These are phyloP conservation scores for Boletus rex-veris DNA, from an alignment of 768 basidiomycete species.

Conservation along the genomic window DNA sequence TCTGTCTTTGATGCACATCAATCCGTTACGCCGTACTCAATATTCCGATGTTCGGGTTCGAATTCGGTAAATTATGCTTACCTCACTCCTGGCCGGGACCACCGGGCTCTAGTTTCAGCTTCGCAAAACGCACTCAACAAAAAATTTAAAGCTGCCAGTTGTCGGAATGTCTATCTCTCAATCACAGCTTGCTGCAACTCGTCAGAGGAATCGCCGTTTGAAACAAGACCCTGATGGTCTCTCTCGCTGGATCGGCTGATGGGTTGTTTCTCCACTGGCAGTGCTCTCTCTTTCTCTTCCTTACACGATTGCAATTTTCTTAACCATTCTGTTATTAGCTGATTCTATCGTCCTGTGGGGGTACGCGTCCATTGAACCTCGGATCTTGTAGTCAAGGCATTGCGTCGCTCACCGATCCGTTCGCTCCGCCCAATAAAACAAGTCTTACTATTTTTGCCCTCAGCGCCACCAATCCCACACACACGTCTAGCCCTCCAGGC, in stretches of 20 bases:
- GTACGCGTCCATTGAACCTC: not conserved
- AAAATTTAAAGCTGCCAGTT: not conserved
- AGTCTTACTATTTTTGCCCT: not conserved
- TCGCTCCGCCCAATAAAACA: not conserved
- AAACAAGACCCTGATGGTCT: not conserved
- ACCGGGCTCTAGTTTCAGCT: not conserved
- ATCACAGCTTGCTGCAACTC: slow-evolving; percentile 1
- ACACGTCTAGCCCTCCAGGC: not conserved
- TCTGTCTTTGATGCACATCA: slow-evolving; percentile 4
- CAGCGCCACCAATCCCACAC: slow-evolving; percentile 13
- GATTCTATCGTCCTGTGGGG: not conserved
- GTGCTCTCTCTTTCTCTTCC: not conserved
- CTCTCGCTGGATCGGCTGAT: not conserved
- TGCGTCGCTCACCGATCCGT: not conserved
- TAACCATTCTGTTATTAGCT: not conserved
- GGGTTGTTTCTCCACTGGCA: not conserved
- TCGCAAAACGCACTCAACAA: not conserved
- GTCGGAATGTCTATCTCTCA: not conserved
- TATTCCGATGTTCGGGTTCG: not conserved
- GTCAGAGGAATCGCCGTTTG: not conserved
- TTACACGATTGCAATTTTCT: not conserved
- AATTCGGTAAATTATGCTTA: not conserved
- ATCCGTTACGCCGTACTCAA: not conserved
- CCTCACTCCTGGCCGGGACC: not conserved
- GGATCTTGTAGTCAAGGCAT: slow-evolving; percentile 21